Evolutionary conservation across 2,329 filamentous ascomycete species (phyloP), one percentile per base, ranked within the genome.

Genomic region (Alternaria sp.): DNA sequence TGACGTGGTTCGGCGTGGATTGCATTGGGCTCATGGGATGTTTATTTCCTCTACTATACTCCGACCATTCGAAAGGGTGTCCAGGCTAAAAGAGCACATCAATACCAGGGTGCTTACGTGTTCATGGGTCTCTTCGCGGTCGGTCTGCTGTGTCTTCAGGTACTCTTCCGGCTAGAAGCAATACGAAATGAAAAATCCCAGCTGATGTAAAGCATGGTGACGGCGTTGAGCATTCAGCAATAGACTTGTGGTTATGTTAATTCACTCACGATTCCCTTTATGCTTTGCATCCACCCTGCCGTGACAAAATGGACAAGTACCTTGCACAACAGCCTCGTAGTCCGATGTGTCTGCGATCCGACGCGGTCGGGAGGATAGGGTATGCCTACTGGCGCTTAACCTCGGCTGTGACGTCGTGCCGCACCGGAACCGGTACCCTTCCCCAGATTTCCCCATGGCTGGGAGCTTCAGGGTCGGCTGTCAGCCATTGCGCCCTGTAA

Each of bases 111-210:
- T 77, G 75, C 77, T 78, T 69, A 76, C 73, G 72, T 76, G 75
- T 77, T 77, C 72, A 78, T 75, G 76, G 77, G 72, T 78, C 67
- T 78, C 76, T 78, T 78, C 75, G 73, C 69, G 74, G 75, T 79
- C 76, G 71, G 74, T 67, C 71, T 73, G 70, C 70, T 72, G 64
- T 76, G 68, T 75, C 72, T 71, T 71, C 73, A 78, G 75, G 76
- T 74, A 77, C 74, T 75, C 72, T 76, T 74, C 74, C 71, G 72
- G 70, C 72, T 78, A 78, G 75, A 77, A 77, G 74, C 77, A 79
- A 77, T 71, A 72, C 71, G 72, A 76, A 76, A 77, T 75, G 72
- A 78, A 78, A 60, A 79, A 76, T 73, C 70, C 76, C 72, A 76
- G 75, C 73, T 77, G 74, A 74, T 71, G 66, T 67, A 70, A 68